A percentile compares a stretch with the other conserved stretches of the same genome.
Evolutionary conservation across 2,329 filamentous ascomycete species (phyloP).

Genomic region (Colletotrichum filicis): DNA sequence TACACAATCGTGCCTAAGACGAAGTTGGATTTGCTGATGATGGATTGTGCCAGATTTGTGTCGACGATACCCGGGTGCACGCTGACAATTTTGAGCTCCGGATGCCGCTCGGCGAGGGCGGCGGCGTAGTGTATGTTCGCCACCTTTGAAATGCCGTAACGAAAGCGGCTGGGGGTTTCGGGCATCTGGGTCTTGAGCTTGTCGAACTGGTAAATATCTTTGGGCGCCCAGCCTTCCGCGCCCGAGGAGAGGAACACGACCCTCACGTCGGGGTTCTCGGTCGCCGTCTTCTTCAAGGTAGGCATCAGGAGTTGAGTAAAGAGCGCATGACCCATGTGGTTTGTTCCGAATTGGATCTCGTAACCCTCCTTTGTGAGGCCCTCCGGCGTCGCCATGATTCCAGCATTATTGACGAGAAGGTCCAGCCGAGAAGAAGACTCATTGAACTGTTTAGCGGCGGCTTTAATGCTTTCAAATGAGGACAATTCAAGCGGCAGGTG

Average conservation of each 20-base stretch:
- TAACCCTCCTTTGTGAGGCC: conserved; percentile 42
- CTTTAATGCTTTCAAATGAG: conserved; percentile 33
- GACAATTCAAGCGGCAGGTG: conserved; percentile 28
- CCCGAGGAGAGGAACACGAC: conserved; percentile 44
- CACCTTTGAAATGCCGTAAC: conserved; percentile 48
- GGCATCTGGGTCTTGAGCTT: conserved; percentile 40
- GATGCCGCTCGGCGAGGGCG: conserved; percentile 42
- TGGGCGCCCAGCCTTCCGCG: conserved; percentile 39
- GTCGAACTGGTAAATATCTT: conserved; percentile 44
- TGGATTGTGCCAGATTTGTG: conserved; percentile 39
- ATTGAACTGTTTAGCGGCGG: conserved; percentile 29
- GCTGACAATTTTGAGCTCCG: conserved; percentile 41
- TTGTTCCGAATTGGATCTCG: conserved; percentile 45
- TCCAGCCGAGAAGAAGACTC: conserved; percentile 41
- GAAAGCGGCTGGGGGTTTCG: conserved; percentile 38
- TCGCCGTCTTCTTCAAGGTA: conserved; percentile 38
- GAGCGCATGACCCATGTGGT: conserved; percentile 43
- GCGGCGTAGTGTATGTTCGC: conserved; percentile 46
- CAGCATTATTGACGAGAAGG: conserved; percentile 43
- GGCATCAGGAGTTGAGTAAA: conserved; percentile 40
- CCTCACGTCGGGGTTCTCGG: conserved; percentile 39
- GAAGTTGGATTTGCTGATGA: conserved; percentile 92
- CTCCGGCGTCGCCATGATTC: conserved; percentile 41
- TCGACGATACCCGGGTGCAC: conserved; percentile 45
- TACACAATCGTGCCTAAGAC: conserved; percentile 99